A percentile compares a stretch with the other conserved stretches of the same genome.
Evolutionary conservation across 352 stramenopile genomes (phyloP).

Genomic region (Globisporangium echinulatum): DNA sequence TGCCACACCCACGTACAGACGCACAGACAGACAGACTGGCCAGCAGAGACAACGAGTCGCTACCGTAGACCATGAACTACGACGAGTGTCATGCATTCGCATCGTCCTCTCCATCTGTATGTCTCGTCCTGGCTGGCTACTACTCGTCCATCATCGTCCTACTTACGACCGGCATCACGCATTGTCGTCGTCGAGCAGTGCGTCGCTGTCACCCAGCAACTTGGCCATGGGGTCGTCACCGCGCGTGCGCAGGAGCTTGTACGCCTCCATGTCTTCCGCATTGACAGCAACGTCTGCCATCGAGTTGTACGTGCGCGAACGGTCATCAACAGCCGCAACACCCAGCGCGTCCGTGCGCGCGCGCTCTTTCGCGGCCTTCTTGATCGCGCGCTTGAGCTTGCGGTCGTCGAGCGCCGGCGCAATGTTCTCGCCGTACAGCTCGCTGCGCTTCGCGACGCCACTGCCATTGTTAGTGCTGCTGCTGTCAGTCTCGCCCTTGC

Average conservation of each 20-base stretch:
- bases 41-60: too few species aligned
- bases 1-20: too few species aligned
- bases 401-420: constrained; percentile 64
- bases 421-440: constrained; percentile 90
- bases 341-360: constrained; percentile 22
- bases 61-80: too few species aligned
- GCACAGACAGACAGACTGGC: too few species aligned
- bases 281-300: constrained; percentile 87
- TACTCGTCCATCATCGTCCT: too few species aligned
- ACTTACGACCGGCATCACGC: neutral
- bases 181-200: constrained; percentile 23
- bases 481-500: too few species aligned
- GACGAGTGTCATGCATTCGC: neutral
- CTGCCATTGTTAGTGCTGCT: too few species aligned
- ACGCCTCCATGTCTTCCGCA: constrained; percentile 96
- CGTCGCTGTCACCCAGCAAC: constrained; percentile 53
- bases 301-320: constrained; percentile 95
- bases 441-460: constrained; percentile 41
- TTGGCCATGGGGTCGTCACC: constrained; percentile 94
- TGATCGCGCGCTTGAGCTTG: constrained; percentile 84
- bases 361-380: constrained; percentile 65
- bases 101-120: neutral
- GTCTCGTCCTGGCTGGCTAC: neutral
- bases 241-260: constrained; percentile 86
- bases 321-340: constrained; percentile 29